These are phyloP conservation scores for Aspergillus aculeatus DNA, from an alignment of 2,329 filamentous ascomycete genomes.

Conservation along the genomic window DNA sequence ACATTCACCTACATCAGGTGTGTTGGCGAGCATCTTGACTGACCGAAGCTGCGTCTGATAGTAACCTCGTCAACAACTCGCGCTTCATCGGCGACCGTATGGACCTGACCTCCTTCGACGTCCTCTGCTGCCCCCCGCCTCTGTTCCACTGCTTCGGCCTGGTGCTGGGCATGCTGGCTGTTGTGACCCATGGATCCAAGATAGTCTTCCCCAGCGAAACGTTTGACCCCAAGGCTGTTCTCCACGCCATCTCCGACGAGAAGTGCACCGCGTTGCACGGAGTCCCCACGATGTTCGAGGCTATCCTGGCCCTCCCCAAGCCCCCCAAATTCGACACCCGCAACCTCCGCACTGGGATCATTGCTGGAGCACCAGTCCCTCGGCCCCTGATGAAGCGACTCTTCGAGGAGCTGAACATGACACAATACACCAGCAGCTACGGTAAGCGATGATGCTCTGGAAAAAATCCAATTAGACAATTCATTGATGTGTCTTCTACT, in stretches of 20 bases:
- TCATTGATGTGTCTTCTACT: not conserved
- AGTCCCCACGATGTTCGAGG: slow-evolving; percentile 82
- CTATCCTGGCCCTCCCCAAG: slow-evolving; percentile 52
- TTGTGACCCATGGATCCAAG: slow-evolving; percentile 71
- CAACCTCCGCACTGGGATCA: slow-evolving; percentile 70
- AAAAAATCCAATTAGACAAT: not conserved
- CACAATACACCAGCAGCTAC: slow-evolving; percentile 68
- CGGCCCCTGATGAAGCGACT: slow-evolving; percentile 72
- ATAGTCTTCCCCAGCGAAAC: slow-evolving; percentile 74
- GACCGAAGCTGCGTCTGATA: slow-evolving; percentile 15
- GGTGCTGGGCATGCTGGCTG: slow-evolving; percentile 70
- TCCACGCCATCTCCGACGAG: slow-evolving; percentile 66
- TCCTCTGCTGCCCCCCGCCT: slow-evolving; percentile 77
- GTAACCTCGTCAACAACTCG: slow-evolving; percentile 59
- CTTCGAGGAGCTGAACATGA: slow-evolving; percentile 70
- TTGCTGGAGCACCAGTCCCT: slow-evolving; percentile 75
- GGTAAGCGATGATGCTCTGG: slow-evolving; percentile 21
- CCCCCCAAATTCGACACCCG: slow-evolving; percentile 50
- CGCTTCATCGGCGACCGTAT: slow-evolving; percentile 73
- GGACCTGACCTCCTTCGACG: slow-evolving; percentile 64
- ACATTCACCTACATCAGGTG: too few species aligned
- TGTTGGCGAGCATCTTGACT: not conserved
- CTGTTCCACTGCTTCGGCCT: slow-evolving; percentile 86
- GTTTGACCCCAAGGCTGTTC: slow-evolving; percentile 66
- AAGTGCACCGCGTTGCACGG: slow-evolving; percentile 74